A percentile compares a stretch with the other conserved stretches of the same genome.
Evolutionary conservation across 305 asterid genomes (phyloP).

Genomic region (Fraxinus paxiana): DNA sequence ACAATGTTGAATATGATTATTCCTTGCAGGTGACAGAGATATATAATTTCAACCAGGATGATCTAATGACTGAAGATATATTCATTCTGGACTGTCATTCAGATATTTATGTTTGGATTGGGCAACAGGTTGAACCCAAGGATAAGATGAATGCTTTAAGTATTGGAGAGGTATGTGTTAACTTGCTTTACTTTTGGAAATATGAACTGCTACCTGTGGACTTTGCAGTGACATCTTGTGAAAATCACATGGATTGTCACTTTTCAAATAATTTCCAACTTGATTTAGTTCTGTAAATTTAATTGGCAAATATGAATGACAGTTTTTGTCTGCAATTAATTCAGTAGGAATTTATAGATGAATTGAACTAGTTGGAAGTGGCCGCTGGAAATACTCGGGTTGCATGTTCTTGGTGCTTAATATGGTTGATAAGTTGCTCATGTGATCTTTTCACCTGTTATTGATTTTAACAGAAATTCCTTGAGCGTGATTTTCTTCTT

Average conservation of each 20-base stretch:
- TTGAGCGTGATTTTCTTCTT: slow-evolving; percentile 53
- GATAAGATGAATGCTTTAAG: slow-evolving; percentile 70
- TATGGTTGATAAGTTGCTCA: slow-evolving; percentile 5
- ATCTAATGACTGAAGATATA: slow-evolving; percentile 84
- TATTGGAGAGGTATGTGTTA: slow-evolving; percentile 70
- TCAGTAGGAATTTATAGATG: slow-evolving; percentile 2
- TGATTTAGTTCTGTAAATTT: neutral
- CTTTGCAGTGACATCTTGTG: neutral
- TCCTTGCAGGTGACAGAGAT: slow-evolving; percentile 71
- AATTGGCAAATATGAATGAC: neutral
- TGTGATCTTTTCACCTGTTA: slow-evolving; percentile 5
- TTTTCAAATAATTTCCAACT: neutral
- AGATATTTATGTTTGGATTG: slow-evolving; percentile 76
- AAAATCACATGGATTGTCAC: neutral
- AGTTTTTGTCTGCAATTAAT: neutral
- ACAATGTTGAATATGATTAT: slow-evolving; percentile 21
- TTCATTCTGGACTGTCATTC: slow-evolving; percentile 67
- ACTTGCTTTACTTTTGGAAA: slow-evolving; percentile 15
- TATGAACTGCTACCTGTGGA: slow-evolving; percentile 2
- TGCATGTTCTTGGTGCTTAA: slow-evolving; percentile 8
- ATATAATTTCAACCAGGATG: slow-evolving; percentile 75
- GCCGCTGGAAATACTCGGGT: neutral
- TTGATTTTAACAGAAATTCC: slow-evolving; percentile 48
- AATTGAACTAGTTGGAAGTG: neutral
- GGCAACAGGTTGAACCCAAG: slow-evolving; percentile 73